Evolutionary conservation across 768 basidiomycete genomes (phyloP).

Genomic region (Hebeloma cylindrosporum): DNA sequence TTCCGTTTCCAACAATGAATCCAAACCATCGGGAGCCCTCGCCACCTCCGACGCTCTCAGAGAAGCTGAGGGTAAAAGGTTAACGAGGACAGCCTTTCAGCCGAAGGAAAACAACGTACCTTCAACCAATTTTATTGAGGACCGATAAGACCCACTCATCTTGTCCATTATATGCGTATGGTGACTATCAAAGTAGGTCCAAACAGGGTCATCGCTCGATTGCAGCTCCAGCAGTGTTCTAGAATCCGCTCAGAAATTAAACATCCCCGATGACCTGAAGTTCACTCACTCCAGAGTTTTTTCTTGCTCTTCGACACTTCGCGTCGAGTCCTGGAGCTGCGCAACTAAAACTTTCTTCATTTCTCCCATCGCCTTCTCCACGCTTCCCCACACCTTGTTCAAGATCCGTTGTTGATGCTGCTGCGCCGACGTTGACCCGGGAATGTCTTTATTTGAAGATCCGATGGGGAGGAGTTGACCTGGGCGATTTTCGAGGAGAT

Average conservation of each 20-base stretch:
- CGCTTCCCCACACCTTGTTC: slow-evolving; percentile 92
- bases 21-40: slow-evolving; percentile 27
- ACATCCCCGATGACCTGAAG: neutral
- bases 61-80: neutral
- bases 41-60: slow-evolving; percentile 21
- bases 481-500: slow-evolving; percentile 85
- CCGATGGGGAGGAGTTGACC: slow-evolving; percentile 71
- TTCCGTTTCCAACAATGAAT: slow-evolving; percentile 49
- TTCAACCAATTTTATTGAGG: slow-evolving; percentile 54
- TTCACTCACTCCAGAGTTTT: slow-evolving; percentile 82
- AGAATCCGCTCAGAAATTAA: neutral
- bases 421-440: slow-evolving; percentile 36
- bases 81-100: neutral
- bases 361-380: slow-evolving; percentile 92
- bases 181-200: slow-evolving; percentile 93
- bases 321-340: slow-evolving; percentile 73
- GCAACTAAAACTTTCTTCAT: slow-evolving; percentile 74
- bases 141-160: slow-evolving; percentile 60
- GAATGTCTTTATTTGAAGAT: neutral
- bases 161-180: slow-evolving; percentile 79
- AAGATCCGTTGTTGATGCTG: slow-evolving; percentile 91
- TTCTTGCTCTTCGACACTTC: slow-evolving; percentile 89
- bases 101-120: slow-evolving; percentile 28
- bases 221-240: slow-evolving; percentile 89
- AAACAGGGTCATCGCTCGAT: slow-evolving; percentile 82